A percentile compares a stretch with the other conserved stretches of the same genome.
Conservation (phyloP, 805 yeast genomes). For the Metschnikowia lochheadii region DNA sequence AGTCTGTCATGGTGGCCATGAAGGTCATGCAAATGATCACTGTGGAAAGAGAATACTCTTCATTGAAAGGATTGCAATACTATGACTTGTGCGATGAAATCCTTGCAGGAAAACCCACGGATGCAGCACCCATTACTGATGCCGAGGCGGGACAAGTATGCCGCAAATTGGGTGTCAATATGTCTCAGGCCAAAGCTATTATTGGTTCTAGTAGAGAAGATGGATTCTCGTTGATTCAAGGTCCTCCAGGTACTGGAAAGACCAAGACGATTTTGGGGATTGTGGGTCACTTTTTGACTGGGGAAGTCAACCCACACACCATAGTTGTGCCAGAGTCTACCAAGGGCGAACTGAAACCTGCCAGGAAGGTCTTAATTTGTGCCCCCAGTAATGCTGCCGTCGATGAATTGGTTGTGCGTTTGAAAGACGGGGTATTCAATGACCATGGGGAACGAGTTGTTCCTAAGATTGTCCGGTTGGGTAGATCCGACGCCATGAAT, state of each 20-base stretch:
- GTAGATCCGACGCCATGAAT: conserved; percentile 85
- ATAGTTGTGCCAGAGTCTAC: conserved; percentile 23
- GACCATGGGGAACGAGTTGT: conserved; percentile 48
- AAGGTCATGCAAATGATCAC: conserved; percentile 85
- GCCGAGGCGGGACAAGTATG: conserved; percentile 42
- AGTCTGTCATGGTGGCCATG: conserved; percentile 61
- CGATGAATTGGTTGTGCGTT: conserved; percentile 84
- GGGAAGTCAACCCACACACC: conserved; percentile 12
- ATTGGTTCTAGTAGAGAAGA: conserved; percentile 58
- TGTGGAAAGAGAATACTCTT: conserved; percentile 85
- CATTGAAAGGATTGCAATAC: conserved; percentile 75
- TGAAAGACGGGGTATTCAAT: conserved; percentile 65
- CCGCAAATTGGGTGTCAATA: conserved; percentile 58
- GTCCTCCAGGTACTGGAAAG: conserved; percentile 99
- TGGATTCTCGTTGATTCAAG: conserved; percentile 92
- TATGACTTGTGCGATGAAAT: conserved; percentile 74
- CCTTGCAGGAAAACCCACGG: conserved; percentile 58
- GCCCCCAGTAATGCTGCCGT: conserved; percentile 99
- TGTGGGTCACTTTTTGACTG: conserved; percentile 63
- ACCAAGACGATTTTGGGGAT: conserved; percentile 94
- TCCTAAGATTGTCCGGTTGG: conserved; percentile 80
- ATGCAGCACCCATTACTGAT: conserved; percentile 33
- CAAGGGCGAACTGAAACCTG: conserved; percentile 26
- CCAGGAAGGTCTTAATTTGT: conserved; percentile 72
- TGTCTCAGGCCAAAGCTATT: conserved; percentile 89